A percentile compares a stretch with the other conserved stretches of the same genome.
Evolutionary conservation across 768 basidiomycete genomes (phyloP).

Genomic region (Boletus pseudo-olivaceus): DNA sequence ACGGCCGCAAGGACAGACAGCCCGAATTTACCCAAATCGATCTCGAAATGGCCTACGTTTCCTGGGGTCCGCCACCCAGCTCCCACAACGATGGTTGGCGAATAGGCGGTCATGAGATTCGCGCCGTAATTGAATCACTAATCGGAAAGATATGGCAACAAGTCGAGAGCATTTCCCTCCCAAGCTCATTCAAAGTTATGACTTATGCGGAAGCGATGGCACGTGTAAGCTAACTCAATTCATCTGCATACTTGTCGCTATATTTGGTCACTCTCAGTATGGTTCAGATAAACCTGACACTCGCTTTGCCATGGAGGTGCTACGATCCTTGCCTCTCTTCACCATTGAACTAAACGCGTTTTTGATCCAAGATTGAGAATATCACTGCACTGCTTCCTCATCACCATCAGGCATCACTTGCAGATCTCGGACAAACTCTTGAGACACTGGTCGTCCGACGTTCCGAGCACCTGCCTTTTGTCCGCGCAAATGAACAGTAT

Average conservation of each 20-base stretch:
- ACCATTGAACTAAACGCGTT: conserved; percentile 8
- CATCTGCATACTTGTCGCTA: conserved; percentile 11
- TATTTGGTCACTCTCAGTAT: conserved; percentile 50
- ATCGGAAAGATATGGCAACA: conserved; percentile 74
- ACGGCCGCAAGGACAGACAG: conserved; percentile 90
- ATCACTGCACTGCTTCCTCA: conserved; percentile 31
- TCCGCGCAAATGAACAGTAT: conserved; percentile 25
- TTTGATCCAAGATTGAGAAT: conserved; percentile 31
- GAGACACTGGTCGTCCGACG: conserved; percentile 33
- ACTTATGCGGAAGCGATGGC: conserved; percentile 91
- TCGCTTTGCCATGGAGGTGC: conserved; percentile 83
- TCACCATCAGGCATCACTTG: conserved; percentile 22
- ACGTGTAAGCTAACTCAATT: conserved; percentile 48
- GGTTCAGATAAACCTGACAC: conserved; percentile 96
- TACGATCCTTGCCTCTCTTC: conserved; percentile 8
- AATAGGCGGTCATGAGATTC: conserved; percentile 84
- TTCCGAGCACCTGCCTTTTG: conserved; percentile 23
- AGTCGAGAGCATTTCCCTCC: conserved; percentile 59
- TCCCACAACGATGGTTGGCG: conserved; percentile 53
- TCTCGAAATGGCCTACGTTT: conserved; percentile 93
- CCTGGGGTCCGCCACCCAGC: conserved; percentile 53
- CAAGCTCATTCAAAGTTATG: conserved; percentile 70
- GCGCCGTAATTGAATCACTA: conserved; percentile 72
- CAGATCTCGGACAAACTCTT: conserved; percentile 28
- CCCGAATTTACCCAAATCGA: conserved; percentile 98